Percentiles rank a stretch among this genome's conserved stretches.
Evolutionary conservation across 2,329 filamentous ascomycete genomes (phyloP).

Genomic region (Aspergillus quadricinctus): DNA sequence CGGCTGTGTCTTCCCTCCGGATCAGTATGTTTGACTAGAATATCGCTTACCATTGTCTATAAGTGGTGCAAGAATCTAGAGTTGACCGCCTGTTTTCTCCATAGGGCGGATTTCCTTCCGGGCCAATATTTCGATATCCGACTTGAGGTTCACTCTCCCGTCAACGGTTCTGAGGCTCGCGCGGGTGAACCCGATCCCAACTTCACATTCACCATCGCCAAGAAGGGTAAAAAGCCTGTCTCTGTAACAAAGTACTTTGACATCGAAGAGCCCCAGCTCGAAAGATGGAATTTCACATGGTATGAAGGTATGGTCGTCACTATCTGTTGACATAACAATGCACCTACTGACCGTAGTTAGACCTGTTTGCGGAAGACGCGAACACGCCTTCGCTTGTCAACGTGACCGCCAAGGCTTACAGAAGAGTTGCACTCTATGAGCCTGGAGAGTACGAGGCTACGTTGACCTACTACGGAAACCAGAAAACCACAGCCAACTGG

Average conservation of each 20-base stretch:
- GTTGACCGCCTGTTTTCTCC: background rate
- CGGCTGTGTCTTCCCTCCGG: conserved; percentile 56
- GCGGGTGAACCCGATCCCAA: conserved; percentile 66
- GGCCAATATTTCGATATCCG: conserved; percentile 82
- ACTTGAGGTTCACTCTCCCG: conserved; percentile 74
- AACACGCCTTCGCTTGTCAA: conserved; percentile 68
- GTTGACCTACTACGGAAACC: conserved; percentile 68
- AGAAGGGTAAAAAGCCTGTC: conserved; percentile 53
- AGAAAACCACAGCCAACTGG: conserved; percentile 71
- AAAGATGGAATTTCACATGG: conserved; percentile 81
- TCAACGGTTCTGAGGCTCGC: conserved; percentile 77
- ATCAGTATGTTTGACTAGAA: conserved; percentile 42
- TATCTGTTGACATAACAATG: background rate
- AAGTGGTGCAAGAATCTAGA: background rate
- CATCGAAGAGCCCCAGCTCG: conserved; percentile 65
- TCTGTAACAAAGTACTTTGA: conserved; percentile 64
- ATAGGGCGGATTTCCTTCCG: conserved; percentile 70
- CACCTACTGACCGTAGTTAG: conserved; percentile 27
- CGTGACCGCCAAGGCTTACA: conserved; percentile 74
- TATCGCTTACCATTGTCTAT: background rate
- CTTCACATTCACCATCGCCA: conserved; percentile 68
- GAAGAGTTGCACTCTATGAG: conserved; percentile 69
- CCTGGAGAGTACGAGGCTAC: conserved; percentile 75
- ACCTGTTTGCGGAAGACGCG: conserved; percentile 72
- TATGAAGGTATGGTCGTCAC: conserved; percentile 56